Evolutionary conservation across 2,329 filamentous ascomycete species (phyloP), one percentile per base, ranked within the genome.

Genomic region (Gnomoniopsis sp.): DNA sequence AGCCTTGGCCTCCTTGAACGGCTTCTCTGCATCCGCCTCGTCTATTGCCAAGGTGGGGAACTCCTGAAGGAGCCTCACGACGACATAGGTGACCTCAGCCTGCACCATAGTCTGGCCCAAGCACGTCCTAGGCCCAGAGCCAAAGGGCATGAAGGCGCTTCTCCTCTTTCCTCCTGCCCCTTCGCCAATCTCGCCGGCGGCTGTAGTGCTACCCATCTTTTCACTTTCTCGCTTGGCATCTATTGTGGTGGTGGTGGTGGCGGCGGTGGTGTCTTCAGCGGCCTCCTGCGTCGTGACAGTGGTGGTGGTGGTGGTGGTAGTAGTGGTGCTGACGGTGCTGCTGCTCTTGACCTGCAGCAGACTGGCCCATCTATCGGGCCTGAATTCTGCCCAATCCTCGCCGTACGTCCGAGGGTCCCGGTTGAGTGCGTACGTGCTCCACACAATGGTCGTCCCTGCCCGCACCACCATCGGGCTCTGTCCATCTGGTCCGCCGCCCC

Each of bases 381-480:
- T 41, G 22, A 55, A 62, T 3, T 57, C 50, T 8, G 60, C 60
- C 60, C 60, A 62, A 41, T 62, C 60, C 3, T 44, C 33, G 36
- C 60, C 60, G 23, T 60, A 62, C 21, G 43, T 33, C 26, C 33
- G 38, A 22, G 57, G 57, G 43, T 59, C 54, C n/a, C 60, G 60
- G 17, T 62, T 60, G 14, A 62, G 34, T 2, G 54, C 34, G 47
- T 62, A 62, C 3, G 60, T 62, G 57, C 53, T 60, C 60, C 60
- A 62, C 6, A 58, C 41, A 34, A 62, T 36, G 19, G 60, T 60
- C 48, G 59, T 19, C 26, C 56, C 56, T 36, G 56, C 59, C 44
- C 43, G 49, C 22, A 61, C 41, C 17, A 49, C 11, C 7, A 61
- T n/a, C 19, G 59, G 55, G 17, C 48, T 47, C 6, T 38, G 41